phyloP scores from a whole-genome alignment of 768 basidiomycete genomes.

The Naganishia friedmannii region DNA sequence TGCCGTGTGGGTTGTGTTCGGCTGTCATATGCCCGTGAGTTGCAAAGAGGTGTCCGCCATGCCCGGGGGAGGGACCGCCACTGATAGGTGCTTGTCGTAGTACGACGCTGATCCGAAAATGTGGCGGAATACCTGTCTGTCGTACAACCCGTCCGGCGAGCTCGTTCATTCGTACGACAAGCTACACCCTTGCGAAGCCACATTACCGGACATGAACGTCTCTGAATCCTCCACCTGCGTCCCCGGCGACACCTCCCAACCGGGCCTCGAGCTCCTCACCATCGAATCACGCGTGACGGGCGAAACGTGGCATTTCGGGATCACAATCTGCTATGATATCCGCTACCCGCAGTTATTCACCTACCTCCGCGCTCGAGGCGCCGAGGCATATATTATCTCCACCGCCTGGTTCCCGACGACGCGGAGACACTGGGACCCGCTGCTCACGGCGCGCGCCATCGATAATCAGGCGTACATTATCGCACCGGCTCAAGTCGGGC shows the following conservation, averaged over 20 bases:
- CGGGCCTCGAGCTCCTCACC: constrained; percentile 1
- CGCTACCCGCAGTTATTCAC: constrained; percentile 26
- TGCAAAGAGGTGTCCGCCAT: too few relatives aligned
- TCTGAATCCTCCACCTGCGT: constrained; percentile 22
- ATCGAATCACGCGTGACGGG: constrained; percentile 11
- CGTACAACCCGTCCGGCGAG: constrained; percentile 11
- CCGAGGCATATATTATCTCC: constrained; percentile 23
- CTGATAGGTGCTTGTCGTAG: neutral
- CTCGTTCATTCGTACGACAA: constrained; percentile 28
- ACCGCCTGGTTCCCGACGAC: constrained; percentile 25
- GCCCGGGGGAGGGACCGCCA: too few relatives aligned
- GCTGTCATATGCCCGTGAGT: constrained; percentile 24
- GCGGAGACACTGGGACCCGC: constrained; percentile 23
- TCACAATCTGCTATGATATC: constrained; percentile 29
- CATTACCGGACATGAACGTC: constrained; percentile 22
- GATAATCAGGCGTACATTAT: constrained; percentile 25
- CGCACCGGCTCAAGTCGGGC: constrained; percentile 17
- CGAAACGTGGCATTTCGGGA: constrained; percentile 16
- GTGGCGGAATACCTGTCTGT: constrained; percentile 25
- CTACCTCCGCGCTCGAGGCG: constrained; percentile 19
- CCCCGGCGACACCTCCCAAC: constrained; percentile 4
- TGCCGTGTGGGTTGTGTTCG: constrained; percentile 18
- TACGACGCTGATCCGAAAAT: constrained; percentile 12
- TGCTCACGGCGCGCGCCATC: constrained; percentile 23
- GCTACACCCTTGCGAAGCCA: constrained; percentile 26